Evolutionary conservation across 805 yeast species (phyloP).

Genomic region (Myxozyma udenii): DNA sequence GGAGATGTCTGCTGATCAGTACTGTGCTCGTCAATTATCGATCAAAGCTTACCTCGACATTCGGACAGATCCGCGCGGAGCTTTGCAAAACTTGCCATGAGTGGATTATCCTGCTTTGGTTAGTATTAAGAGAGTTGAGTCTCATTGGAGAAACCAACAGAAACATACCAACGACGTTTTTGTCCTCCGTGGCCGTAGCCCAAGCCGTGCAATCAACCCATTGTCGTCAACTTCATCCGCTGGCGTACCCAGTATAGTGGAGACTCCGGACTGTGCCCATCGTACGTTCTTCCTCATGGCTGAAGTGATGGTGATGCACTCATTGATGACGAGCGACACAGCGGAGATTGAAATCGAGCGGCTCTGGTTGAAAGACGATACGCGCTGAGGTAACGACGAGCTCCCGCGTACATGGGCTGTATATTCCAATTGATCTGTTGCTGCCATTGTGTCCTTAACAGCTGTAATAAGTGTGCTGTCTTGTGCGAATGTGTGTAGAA

Average conservation of each 20-base stretch:
- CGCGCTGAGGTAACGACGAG: slow-evolving; percentile 24
- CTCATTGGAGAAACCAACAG: not conserved
- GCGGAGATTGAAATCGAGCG: slow-evolving; percentile 58
- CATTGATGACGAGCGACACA: slow-evolving; percentile 77
- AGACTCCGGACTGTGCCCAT: slow-evolving; percentile 74
- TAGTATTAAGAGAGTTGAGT: not conserved
- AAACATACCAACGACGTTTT: slow-evolving; percentile 18
- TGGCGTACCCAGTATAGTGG: slow-evolving; percentile 74
- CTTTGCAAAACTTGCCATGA: slow-evolving; percentile 61
- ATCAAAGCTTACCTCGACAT: slow-evolving; percentile 35
- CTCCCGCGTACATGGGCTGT: too few relatives aligned
- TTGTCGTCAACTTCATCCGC: slow-evolving; percentile 46
- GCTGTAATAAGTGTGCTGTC: not conserved
- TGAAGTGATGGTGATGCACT: slow-evolving; percentile 79
- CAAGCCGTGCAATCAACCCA: slow-evolving; percentile 39
- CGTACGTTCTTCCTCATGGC: slow-evolving; percentile 86
- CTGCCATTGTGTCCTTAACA: not conserved
- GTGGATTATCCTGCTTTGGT: slow-evolving; percentile 17
- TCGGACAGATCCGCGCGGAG: slow-evolving; percentile 67
- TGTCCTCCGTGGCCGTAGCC: slow-evolving; percentile 32
- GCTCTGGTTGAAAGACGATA: slow-evolving; percentile 22
- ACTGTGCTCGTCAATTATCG: not conserved
- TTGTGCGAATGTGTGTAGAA: not conserved
- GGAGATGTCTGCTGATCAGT: slow-evolving; percentile 40
- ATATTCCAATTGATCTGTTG: not conserved